Evolutionary conservation across 2,329 filamentous ascomycete species (phyloP).

Genomic region (Allantophomopsis cytisporea): DNA sequence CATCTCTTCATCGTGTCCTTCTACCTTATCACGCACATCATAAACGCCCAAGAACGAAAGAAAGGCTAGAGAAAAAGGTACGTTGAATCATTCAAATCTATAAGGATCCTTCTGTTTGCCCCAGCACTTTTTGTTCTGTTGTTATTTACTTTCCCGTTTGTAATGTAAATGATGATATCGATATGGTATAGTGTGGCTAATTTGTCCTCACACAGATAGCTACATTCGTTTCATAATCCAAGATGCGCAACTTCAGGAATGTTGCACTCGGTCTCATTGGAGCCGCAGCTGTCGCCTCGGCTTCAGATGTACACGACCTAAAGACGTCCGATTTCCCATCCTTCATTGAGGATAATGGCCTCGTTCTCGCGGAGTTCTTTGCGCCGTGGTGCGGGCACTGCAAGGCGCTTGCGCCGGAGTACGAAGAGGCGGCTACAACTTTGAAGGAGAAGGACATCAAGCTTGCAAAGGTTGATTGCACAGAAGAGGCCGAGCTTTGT

Average conservation of each 20-base stretch:
- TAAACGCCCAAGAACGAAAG: background rate
- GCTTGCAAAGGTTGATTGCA: slow-evolving; percentile 87
- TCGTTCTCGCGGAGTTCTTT: slow-evolving; percentile 95
- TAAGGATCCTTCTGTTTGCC: too few species aligned
- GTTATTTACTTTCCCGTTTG: too few species aligned
- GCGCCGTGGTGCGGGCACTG: slow-evolving; percentile 67
- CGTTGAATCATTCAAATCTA: too few species aligned
- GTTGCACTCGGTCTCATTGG: slow-evolving; percentile 15
- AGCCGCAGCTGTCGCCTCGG: slow-evolving; percentile 39
- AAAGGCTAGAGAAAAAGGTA: too few species aligned
- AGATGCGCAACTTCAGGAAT: slow-evolving; percentile 17
- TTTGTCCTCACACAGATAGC: too few species aligned
- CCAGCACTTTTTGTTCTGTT: too few species aligned
- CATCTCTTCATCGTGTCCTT: slow-evolving; percentile 9
- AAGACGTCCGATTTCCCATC: slow-evolving; percentile 77
- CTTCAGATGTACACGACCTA: slow-evolving; percentile 75
- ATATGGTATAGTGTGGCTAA: too few species aligned
- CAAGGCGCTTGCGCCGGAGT: slow-evolving; percentile 92
- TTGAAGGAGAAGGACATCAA: slow-evolving; percentile 82
- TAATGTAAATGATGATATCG: too few species aligned
- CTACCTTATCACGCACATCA: slow-evolving; percentile 3
- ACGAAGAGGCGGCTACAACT: slow-evolving; percentile 72
- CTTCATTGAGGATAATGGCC: slow-evolving; percentile 73
- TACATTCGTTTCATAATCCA: too few species aligned
- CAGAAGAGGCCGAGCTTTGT: slow-evolving; percentile 86